Base-by-base conservation (phyloP, 2,329 filamentous ascomycete genomes). In the Fusarium nurragi region DNA sequence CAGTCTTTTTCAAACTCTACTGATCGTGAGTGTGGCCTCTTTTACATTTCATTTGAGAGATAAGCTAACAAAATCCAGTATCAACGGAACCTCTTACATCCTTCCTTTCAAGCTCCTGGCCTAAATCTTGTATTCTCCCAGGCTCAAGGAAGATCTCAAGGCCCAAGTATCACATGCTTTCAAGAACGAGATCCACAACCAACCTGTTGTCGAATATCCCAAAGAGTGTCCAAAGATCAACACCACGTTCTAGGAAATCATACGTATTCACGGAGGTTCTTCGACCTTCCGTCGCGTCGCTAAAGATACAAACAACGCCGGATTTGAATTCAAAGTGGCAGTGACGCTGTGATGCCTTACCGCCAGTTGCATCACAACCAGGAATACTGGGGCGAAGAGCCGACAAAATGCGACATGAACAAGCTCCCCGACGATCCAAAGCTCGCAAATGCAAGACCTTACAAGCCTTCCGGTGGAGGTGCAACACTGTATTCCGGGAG, bases 21-120 rank as follows among this genome's bases (percentile, higher is more conserved):
- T 49, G 34, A 36, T 23, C 39, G 54, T 54, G 5, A 39, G 39
- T 26, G n/a, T n/a, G n/a, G n/a, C n/a, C n/a, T n/a, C n/a, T n/a
- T n/a, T n/a, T n/a, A n/a, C n/a, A n/a, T n/a, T n/a, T n/a, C n/a
- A n/a, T n/a, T n/a, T n/a, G n/a, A n/a, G n/a, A n/a, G n/a, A n/a
- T n/a, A n/a, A 1, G 14, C 28, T 54, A 19, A 54, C 14, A 3
- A 6, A 5, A 2, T 14, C 2, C 0, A 56, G 41, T 1, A 56
- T 58, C 4, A 58, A 56, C 1, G 51, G 30, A 14, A 56, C 32
- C 12, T 12, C 51, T 1, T 25, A 41, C 16, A 36, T 28, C 9
- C 4, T 49, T 2, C 28, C 51, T 0, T 58, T 57, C 7, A 56
- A 41, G 51, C 21, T 58, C 0, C 14, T 37, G 1, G 41, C 41